Conservation (phyloP, 371 early-diverging fungal genomes). For the Mucor piriformis region DNA sequence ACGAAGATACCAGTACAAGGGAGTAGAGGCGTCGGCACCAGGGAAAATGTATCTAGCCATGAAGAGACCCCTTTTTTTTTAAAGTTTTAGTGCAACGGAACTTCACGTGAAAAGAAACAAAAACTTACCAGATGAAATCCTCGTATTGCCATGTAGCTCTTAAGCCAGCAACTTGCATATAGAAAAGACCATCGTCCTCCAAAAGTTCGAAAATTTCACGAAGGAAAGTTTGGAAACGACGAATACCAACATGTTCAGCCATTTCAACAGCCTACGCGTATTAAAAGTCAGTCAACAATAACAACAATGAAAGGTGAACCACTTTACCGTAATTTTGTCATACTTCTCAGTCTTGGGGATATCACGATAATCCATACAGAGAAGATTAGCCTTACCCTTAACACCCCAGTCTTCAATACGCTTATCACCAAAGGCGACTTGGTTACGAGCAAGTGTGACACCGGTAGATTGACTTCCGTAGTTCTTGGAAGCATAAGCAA, state of each 20-base stretch:
- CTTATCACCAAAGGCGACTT: constrained; percentile 85
- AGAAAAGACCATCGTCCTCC: constrained; percentile 97
- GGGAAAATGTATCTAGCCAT: constrained; percentile 99
- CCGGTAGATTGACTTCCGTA: constrained; percentile 89
- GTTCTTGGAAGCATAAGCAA: constrained; percentile 88
- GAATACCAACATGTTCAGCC: constrained; percentile 98
- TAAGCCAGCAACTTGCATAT: constrained; percentile 96
- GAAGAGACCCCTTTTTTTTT: constrained; percentile 77
- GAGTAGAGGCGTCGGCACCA: constrained; percentile 96
- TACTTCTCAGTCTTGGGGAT: constrained; percentile 84
- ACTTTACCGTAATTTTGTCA: constrained; percentile 84
- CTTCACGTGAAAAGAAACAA: background rate
- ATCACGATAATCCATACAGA: constrained; percentile 96
- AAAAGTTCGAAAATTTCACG: constrained; percentile 90
- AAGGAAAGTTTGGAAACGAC: constrained; percentile 90
- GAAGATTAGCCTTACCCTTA: constrained; percentile 73
- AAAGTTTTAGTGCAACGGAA: background rate
- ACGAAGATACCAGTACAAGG: constrained; percentile 90
- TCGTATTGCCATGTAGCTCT: constrained; percentile 89
- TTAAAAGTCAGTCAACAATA: constrained; percentile 10
- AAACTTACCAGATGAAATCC: constrained; percentile 75
- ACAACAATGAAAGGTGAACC: background rate
- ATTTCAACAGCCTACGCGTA: constrained; percentile 80
- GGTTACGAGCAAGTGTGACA: constrained; percentile 91
- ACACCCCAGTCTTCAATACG: constrained; percentile 87